Evolutionary conservation across 768 basidiomycete genomes (phyloP).

Genomic region (Lyophyllum semitale): DNA sequence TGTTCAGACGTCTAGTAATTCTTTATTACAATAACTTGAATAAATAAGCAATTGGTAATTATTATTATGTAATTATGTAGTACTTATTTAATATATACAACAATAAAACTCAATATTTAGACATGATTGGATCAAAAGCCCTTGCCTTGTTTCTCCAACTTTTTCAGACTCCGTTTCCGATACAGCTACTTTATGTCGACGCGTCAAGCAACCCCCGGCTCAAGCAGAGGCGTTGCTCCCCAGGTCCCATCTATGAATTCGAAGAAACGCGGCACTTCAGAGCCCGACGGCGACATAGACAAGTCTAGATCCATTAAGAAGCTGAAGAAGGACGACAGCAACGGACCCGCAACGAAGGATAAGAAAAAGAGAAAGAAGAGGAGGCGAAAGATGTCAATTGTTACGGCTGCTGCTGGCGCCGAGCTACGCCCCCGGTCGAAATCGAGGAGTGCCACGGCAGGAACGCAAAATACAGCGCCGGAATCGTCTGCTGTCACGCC

Average conservation of each 20-base stretch:
- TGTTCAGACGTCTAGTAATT: too few relatives aligned
- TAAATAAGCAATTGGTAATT: neutral
- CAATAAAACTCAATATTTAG: neutral
- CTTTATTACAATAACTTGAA: neutral
- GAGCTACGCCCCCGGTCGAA: slow-evolving; percentile 14
- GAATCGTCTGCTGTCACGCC: neutral
- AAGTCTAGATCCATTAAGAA: slow-evolving; percentile 29
- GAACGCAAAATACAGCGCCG: slow-evolving; percentile 7
- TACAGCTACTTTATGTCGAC: slow-evolving; percentile 21
- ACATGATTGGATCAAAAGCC: neutral
- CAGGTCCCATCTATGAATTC: slow-evolving; percentile 26
- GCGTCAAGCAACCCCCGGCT: slow-evolving; percentile 36
- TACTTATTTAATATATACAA: neutral
- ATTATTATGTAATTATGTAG: too few relatives aligned
- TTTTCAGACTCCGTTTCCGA: slow-evolving; percentile 2
- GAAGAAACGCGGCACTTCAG: slow-evolving; percentile 34
- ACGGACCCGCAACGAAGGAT: slow-evolving; percentile 26
- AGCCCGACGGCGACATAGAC: slow-evolving; percentile 23
- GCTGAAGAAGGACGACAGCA: slow-evolving; percentile 26
- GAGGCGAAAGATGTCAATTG: slow-evolving; percentile 36
- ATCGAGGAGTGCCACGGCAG: slow-evolving; percentile 16
- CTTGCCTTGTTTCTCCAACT: neutral
- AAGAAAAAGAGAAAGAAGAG: slow-evolving; percentile 40
- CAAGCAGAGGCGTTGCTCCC: slow-evolving; percentile 24
- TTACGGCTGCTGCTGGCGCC: slow-evolving; percentile 16